Base-by-base conservation (phyloP, 306 rosid genomes). In the Dalbergia cochinchinensis region DNA sequence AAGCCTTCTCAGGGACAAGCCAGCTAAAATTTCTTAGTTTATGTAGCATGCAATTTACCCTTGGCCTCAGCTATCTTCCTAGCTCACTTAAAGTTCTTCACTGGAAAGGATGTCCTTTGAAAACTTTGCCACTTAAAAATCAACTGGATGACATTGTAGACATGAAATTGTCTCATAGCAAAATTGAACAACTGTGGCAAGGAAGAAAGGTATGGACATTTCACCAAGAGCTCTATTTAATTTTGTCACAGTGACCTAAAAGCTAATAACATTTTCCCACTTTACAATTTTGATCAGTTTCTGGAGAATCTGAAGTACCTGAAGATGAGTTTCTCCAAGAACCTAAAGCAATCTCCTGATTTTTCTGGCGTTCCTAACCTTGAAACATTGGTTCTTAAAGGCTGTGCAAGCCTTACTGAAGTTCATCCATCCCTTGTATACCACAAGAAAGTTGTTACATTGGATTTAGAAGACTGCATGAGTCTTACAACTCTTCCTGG, bases 381-480 rank as follows among this genome's bases (percentile, higher is more conserved):
- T 14, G 86, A 85, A n/a, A 45, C 42, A n/a, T 15, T 85, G 64
- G 58, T 79, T 58, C 77, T 82, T 64, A 64, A 78, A 58, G 88
- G 84, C 11, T 78, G 88, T 18, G 19, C 48, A 47, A 82, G 58
- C 51, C 77, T 85, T 11, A 67, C 31, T 33, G 84, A 63, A 41
- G 62, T 85, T 42, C 83, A 85, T 74, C 71, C 54, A 0, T 77
- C 85, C 26, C 78, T 85, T 72, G 37, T 64, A 60, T 7, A 4
- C 34, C 85, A 50, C 47, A 81, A 72, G 37, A 85, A 77, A 53
- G 81, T 85, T 35, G 16, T 42, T 48, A 9, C 16, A 3, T 0
- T 80, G 57, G 37, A 76, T 65, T 84, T 84, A 12, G 65, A 80
- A 80, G 83, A 77, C 44, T 85, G 88, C 83, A 85, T 18, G 59